phyloP scores from a whole-genome alignment of 345 rosid genomes.

The Rubroshorea leprosula region DNA sequence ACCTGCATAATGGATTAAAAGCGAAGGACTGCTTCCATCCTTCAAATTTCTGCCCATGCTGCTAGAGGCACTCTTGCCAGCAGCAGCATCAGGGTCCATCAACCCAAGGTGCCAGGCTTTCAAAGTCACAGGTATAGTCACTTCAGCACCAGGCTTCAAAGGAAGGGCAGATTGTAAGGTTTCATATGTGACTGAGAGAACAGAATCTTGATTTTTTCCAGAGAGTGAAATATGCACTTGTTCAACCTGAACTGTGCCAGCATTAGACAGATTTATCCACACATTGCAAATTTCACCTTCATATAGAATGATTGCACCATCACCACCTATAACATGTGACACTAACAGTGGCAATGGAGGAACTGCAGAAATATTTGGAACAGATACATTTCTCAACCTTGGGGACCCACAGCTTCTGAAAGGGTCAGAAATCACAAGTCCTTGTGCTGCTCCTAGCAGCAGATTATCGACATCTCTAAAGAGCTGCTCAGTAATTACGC shows the following conservation, averaged over 20 bases:
- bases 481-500: constrained; percentile 87
- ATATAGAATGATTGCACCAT: constrained; percentile 82
- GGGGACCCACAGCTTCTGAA: constrained; percentile 92
- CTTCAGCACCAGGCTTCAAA: constrained; percentile 91
- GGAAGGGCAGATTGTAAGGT: constrained; percentile 74
- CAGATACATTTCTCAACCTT: constrained; percentile 64
- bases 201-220: constrained; percentile 94
- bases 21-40: constrained; percentile 71
- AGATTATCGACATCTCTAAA: constrained; percentile 93
- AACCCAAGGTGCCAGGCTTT: constrained; percentile 88
- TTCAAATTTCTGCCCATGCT: constrained; percentile 60
- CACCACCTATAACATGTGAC: constrained; percentile 80
- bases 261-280: constrained; percentile 84
- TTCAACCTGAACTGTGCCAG: constrained; percentile 88
- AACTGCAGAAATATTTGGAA: constrained; percentile 78
- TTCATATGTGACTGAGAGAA: constrained; percentile 68
- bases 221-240: constrained; percentile 90
- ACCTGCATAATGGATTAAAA: constrained; percentile 95
- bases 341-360: constrained; percentile 80
- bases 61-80: constrained; percentile 47
- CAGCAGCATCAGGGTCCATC: constrained; percentile 52
- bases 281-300: constrained; percentile 93
- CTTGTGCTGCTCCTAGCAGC: constrained; percentile 97
- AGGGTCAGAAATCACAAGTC: constrained; percentile 98
- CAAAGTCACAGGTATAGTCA: constrained; percentile 72